Evolutionary conservation across 1,139 yeast species (phyloP).

Genomic region (Saccharomyces hybrid): DNA sequence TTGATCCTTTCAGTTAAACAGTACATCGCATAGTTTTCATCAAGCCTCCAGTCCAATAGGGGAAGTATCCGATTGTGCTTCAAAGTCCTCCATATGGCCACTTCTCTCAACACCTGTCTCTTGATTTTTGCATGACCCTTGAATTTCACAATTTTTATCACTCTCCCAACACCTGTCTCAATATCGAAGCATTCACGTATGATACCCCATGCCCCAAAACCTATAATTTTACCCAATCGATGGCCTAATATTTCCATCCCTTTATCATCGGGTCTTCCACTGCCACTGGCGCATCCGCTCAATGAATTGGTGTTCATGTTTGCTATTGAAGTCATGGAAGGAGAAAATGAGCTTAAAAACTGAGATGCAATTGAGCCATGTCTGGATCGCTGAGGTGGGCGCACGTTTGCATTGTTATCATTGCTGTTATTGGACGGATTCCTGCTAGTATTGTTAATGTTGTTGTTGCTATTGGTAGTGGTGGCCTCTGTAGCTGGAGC

Average conservation of each 20-base stretch:
- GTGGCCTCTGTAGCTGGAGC: conserved; percentile 2
- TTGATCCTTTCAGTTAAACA: conserved; percentile 64
- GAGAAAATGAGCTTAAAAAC: conserved; percentile 34
- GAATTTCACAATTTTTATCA: conserved; percentile 68
- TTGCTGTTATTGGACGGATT: not conserved
- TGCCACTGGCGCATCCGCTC: conserved; percentile 1
- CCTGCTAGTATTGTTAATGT: not conserved
- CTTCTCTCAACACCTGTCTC: conserved; percentile 59
- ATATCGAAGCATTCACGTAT: conserved; percentile 60
- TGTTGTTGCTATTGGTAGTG: not conserved
- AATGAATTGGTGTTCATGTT: conserved; percentile 7
- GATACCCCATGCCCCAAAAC: conserved; percentile 88
- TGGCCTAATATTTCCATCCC: conserved; percentile 56
- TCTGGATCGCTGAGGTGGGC: conserved; percentile 13
- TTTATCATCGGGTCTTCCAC: conserved; percentile 40
- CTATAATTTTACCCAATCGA: conserved; percentile 67
- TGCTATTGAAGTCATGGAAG: conserved; percentile 18
- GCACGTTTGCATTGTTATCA: not conserved
- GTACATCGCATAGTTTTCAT: conserved; percentile 56
- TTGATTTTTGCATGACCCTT: conserved; percentile 38
- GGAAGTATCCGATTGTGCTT: conserved; percentile 60
- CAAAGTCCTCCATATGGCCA: conserved; percentile 63
- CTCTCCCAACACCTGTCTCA: conserved; percentile 43
- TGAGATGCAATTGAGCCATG: conserved; percentile 37
- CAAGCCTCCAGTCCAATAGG: conserved; percentile 47